phyloP scores from a whole-genome alignment of 176 grass and related monocot genomes.

The Chloris gayana region DNA sequence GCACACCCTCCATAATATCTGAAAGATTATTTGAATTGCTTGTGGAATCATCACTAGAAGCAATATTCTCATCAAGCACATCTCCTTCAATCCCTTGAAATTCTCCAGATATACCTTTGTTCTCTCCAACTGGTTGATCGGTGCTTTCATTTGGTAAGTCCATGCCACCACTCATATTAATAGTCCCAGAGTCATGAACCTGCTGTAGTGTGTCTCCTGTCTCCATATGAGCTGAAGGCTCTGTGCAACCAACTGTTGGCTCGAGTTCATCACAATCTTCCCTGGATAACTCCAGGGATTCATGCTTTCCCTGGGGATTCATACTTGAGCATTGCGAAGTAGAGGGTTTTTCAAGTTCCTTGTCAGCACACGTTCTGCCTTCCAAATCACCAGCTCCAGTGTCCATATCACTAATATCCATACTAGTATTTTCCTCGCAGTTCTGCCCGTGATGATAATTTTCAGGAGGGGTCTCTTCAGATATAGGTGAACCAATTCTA shows the following conservation, averaged over 20 bases:
- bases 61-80: constrained; percentile 35
- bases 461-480: constrained; percentile 21
- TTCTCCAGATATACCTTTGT: constrained; percentile 26
- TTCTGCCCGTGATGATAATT: constrained; percentile 30
- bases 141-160: constrained; percentile 29
- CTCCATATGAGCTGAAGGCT: constrained; percentile 36
- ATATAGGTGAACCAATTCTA: constrained; percentile 33
- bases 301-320: constrained; percentile 20
- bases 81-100: constrained; percentile 17
- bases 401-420: constrained; percentile 25
- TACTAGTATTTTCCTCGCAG: constrained; percentile 28
- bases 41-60: constrained; percentile 21
- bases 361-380: not conserved
- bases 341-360: constrained; percentile 37
- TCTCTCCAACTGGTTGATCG: constrained; percentile 42
- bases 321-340: constrained; percentile 29
- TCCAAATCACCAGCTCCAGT: constrained; percentile 23
- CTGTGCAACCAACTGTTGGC: constrained; percentile 36
- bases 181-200: constrained; percentile 25
- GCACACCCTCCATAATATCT: constrained; percentile 26
- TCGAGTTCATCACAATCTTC: constrained; percentile 35
- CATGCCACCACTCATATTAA: constrained; percentile 31
- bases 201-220: constrained; percentile 32
- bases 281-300: constrained; percentile 23
- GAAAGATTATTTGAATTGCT: constrained; percentile 30